These are phyloP conservation scores for Venturia carpophila DNA, from an alignment of 2,329 filamentous ascomycete species.

Conservation along the genomic window DNA sequence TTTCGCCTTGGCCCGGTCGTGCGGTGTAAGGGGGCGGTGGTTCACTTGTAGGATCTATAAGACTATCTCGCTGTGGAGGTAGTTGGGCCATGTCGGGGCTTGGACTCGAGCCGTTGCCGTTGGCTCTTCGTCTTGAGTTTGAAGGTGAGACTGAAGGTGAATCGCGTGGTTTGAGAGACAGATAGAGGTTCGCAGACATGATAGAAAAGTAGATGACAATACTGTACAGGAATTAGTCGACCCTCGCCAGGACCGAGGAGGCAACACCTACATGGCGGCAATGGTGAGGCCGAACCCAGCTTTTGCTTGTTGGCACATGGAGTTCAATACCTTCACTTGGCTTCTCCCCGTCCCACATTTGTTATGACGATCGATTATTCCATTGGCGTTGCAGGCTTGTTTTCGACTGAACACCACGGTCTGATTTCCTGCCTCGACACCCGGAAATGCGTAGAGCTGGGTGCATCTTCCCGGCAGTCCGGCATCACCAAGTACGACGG, in stretches of 20 bases:
- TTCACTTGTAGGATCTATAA: background rate
- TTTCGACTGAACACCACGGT: slow-evolving; percentile 1
- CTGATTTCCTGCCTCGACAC: background rate
- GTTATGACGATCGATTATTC: slow-evolving; percentile 9
- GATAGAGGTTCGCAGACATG: background rate
- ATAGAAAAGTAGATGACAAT: background rate
- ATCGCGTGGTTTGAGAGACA: background rate
- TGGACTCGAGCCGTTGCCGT: background rate
- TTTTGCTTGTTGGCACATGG: background rate
- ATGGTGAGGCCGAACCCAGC: slow-evolving; percentile 9
- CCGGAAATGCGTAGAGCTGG: background rate
- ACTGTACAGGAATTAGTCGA: background rate
- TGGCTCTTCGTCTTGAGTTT: background rate
- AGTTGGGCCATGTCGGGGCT: slow-evolving; percentile 4
- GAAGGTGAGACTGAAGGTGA: background rate
- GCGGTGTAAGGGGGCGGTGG: slow-evolving; percentile 2
- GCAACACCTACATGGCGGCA: slow-evolving; percentile 6
- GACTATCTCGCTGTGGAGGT: background rate
- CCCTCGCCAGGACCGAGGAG: too few species aligned
- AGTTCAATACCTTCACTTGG: background rate
- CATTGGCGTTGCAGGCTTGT: slow-evolving; percentile 8
- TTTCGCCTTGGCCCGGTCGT: slow-evolving; percentile 3
- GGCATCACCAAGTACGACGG: slow-evolving; percentile 3
- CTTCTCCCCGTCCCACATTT: slow-evolving; percentile 9
- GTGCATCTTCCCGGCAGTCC: slow-evolving; percentile 9